Evolutionary conservation across 768 basidiomycete genomes (phyloP).

Genomic region (Boletus rex-veris): DNA sequence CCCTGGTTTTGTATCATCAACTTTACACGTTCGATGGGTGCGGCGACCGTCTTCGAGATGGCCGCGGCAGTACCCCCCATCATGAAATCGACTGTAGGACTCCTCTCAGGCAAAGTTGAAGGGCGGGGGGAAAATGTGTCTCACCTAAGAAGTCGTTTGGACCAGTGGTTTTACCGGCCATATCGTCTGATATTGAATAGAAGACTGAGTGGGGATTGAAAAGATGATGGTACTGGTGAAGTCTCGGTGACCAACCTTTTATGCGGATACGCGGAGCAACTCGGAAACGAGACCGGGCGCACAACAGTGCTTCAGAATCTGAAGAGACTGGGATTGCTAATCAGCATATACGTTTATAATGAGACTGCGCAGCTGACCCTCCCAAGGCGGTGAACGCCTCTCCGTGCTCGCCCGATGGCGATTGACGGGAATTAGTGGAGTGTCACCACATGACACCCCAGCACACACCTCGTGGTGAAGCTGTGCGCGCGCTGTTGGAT

Average conservation of each 20-base stretch:
- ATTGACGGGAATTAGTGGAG: too few relatives aligned
- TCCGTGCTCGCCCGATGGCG: slow-evolving; percentile 8
- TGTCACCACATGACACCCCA: too few relatives aligned
- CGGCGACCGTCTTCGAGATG: slow-evolving; percentile 39
- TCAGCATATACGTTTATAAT: background rate
- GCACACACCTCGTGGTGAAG: too few relatives aligned
- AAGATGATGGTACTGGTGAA: background rate
- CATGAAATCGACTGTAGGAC: slow-evolving; percentile 32
- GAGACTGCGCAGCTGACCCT: background rate
- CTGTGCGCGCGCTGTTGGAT: too few relatives aligned
- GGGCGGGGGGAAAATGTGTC: background rate
- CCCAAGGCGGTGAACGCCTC: background rate
- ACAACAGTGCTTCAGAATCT: too few relatives aligned
- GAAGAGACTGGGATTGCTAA: too few relatives aligned
- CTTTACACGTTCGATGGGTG: slow-evolving; percentile 41
- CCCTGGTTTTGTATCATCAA: slow-evolving; percentile 40
- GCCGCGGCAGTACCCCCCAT: slow-evolving; percentile 35
- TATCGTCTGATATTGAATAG: background rate
- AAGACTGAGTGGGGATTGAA: slow-evolving; percentile 21
- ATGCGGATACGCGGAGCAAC: background rate
- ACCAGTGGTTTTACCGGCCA: slow-evolving; percentile 4
- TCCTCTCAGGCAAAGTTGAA: slow-evolving; percentile 1
- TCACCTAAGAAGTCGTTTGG: slow-evolving; percentile 20
- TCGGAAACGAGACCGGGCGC: too few relatives aligned
- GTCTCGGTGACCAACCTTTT: background rate